Percentiles rank a stretch among this genome's conserved stretches.
Evolutionary conservation across 2,329 filamentous ascomycete genomes (phyloP).

Genomic region (Fusarium begoniae): DNA sequence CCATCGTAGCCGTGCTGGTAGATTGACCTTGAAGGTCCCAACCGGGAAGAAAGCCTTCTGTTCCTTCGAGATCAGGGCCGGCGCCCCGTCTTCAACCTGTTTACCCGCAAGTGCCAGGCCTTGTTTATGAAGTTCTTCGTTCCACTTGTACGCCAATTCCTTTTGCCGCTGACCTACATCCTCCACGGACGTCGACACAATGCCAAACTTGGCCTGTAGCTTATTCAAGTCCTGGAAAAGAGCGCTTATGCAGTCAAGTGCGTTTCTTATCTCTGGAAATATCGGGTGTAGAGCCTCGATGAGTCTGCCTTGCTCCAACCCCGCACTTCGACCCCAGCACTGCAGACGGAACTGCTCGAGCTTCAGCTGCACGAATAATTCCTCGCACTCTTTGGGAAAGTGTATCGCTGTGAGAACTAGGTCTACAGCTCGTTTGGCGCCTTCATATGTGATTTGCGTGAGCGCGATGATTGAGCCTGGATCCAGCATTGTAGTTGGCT

Average conservation of each 20-base stretch:
- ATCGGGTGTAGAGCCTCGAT: neutral
- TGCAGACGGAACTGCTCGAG: neutral
- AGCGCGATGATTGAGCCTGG: neutral
- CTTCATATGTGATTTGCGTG: neutral
- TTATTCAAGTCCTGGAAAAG: neutral
- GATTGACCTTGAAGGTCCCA: neutral
- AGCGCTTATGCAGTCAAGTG: neutral
- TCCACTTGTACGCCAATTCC: neutral
- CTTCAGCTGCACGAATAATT: neutral
- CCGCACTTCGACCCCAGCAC: constrained; percentile 2
- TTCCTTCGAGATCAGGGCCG: neutral
- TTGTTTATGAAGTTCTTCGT: neutral
- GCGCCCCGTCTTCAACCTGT: neutral
- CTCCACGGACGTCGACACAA: neutral
- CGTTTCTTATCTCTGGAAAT: neutral
- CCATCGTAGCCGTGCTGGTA: neutral
- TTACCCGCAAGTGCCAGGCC: neutral
- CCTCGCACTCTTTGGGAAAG: neutral
- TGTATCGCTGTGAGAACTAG: neutral
- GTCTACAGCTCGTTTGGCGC: neutral
- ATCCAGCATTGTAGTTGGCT: neutral
- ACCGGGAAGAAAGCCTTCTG: neutral
- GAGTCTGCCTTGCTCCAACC: neutral
- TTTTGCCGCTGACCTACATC: neutral
- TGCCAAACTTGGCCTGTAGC: neutral